Evolutionary conservation across 2,329 filamentous ascomycete genomes (phyloP).

Genomic region (Colletotrichum tabaci): DNA sequence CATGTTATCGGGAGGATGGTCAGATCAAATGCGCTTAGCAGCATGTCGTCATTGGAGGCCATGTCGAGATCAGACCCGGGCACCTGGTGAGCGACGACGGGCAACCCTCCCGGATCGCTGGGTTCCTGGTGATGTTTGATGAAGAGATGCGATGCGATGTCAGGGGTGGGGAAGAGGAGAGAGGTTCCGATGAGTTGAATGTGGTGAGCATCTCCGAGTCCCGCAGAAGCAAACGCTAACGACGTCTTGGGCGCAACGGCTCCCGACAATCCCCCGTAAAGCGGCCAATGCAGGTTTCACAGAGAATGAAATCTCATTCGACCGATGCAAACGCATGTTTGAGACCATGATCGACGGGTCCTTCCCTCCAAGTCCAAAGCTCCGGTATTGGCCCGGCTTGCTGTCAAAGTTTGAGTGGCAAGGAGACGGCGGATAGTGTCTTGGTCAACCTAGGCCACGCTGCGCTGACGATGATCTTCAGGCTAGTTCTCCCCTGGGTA

Average conservation of each 20-base stretch:
- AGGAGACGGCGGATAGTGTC: slow-evolving; percentile 6
- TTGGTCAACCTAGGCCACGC: background rate
- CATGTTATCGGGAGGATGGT: slow-evolving; percentile 37
- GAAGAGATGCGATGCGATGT: slow-evolving; percentile 33
- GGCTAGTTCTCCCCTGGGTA: background rate
- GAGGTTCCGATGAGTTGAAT: background rate
- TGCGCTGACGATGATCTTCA: background rate
- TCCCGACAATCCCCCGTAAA: slow-evolving; percentile 30
- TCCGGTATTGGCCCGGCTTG: slow-evolving; percentile 30
- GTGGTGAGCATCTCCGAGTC: slow-evolving; percentile 20
- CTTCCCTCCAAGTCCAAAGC: slow-evolving; percentile 45
- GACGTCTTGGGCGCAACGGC: slow-evolving; percentile 33
- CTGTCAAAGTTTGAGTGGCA: slow-evolving; percentile 10
- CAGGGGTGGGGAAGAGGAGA: slow-evolving; percentile 23
- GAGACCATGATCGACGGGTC: slow-evolving; percentile 45
- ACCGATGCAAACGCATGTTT: slow-evolving; percentile 38
- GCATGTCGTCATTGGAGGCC: slow-evolving; percentile 41
- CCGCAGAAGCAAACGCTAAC: slow-evolving; percentile 22
- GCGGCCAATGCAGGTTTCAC: slow-evolving; percentile 41
- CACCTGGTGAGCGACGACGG: slow-evolving; percentile 33
- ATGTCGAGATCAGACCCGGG: slow-evolving; percentile 35
- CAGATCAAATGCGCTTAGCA: slow-evolving; percentile 40
- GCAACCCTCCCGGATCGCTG: slow-evolving; percentile 19
- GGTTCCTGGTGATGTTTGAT: slow-evolving; percentile 24
- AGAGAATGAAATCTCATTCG: slow-evolving; percentile 29